phyloP scores from a whole-genome alignment of 176 grass and related monocot species.

The Otatea glauca region DNA sequence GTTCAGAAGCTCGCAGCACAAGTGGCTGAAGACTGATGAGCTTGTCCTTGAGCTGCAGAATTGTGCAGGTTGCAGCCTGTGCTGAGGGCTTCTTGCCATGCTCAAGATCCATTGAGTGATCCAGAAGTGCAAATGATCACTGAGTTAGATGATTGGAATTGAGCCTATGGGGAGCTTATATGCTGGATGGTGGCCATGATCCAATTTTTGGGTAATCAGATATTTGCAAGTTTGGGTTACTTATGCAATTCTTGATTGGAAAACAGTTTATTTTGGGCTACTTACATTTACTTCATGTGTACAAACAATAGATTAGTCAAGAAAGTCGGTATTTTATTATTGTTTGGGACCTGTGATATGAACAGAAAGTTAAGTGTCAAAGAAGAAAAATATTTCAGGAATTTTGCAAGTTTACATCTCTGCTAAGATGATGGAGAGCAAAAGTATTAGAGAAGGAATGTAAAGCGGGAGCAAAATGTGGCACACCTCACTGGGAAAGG shows the following conservation, averaged over 20 bases:
- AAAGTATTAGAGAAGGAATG: constrained; percentile 6
- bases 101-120: constrained; percentile 54
- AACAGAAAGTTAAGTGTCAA: constrained; percentile 29
- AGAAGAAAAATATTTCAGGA: constrained; percentile 42
- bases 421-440: neutral
- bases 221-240: constrained; percentile 47
- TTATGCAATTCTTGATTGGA: neutral
- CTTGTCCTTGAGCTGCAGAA: constrained; percentile 34
- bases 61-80: constrained; percentile 8
- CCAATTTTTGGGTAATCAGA: neutral
- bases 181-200: neutral
- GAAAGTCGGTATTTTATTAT: neutral
- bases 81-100: constrained; percentile 36
- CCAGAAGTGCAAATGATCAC: neutral
- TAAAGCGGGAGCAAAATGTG: neutral
- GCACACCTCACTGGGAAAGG: constrained; percentile 2
- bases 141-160: neutral
- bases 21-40: constrained; percentile 32
- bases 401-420: neutral
- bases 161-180: constrained; percentile 8
- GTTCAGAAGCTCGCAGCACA: constrained; percentile 52
- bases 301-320: neutral
- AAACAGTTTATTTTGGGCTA: neutral
- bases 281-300: constrained; percentile 10
- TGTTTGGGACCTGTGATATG: neutral